Base-by-base conservation (phyloP, 495 filamentous ascomycete species). In the Neurospora cerealis region DNA sequence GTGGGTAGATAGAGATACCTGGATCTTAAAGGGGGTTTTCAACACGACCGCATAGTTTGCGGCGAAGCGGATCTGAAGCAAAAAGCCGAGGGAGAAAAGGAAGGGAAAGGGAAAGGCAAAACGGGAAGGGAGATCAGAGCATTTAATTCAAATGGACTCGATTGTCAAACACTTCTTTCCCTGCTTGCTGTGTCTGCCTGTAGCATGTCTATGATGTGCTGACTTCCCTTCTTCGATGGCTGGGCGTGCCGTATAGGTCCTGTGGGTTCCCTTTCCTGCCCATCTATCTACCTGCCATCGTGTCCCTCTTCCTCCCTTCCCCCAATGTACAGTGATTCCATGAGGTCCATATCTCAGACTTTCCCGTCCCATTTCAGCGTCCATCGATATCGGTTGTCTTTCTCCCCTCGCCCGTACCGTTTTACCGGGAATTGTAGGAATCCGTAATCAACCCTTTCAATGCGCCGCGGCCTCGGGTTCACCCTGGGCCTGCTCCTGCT, bases 401-500 rank as follows among this genome's bases (percentile, higher is more conserved):
- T 34, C 54, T 19, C 54, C 28, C 46, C 46, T 28, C 13, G 28
- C 24, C 54, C 54, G 54, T 62, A 15, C 54, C 28, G 54, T 62
- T 28, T 62, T 32, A 28, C 54, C 24, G 24, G 54, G 54, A 62
- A 19, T 4, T 32, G 13, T 1, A 3, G 13, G 24, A 28, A 9
- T 62, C 28, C 28, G 54, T 62, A 17, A 13, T 34, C 54, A 62
- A 32, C 24, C 54, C 73, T 15, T 19, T 37, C 28, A 81, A 46
- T 75, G 77, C 34, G 78, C 69, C 34, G 75, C 78, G 19, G 74
- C 76, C 21, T 72, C 86, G 73, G 77, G 69, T 34, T 69, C 70
- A 17, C 69, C 74, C 11, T 72, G 71, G 10, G 71, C 73, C 17
- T 42, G 75, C 74, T 78, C 78, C 5, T 80, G 81, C 71, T 91